These are phyloP conservation scores for Epichloe gansuensis DNA, from an alignment of 2,329 filamentous ascomycete species.

Conservation along the genomic window DNA sequence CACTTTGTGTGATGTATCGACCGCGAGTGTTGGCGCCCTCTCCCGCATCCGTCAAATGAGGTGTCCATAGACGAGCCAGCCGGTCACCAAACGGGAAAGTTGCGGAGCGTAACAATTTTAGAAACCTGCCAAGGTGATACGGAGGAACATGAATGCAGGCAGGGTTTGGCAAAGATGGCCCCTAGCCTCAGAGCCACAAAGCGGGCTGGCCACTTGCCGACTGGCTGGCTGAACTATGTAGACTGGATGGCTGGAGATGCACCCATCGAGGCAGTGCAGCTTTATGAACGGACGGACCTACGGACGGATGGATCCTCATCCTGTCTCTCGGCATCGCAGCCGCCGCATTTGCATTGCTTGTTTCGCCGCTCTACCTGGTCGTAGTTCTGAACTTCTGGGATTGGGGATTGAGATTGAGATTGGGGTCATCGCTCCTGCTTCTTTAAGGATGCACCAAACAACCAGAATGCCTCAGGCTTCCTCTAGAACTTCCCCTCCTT, in stretches of 20 bases:
- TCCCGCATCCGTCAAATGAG: too few species aligned
- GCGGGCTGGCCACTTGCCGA: conserved; percentile 3
- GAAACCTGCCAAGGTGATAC: neutral
- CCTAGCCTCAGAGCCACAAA: neutral
- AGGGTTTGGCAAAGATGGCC: neutral
- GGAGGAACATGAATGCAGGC: neutral
- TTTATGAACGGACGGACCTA: too few species aligned
- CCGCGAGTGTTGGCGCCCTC: too few species aligned
- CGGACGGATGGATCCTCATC: too few species aligned
- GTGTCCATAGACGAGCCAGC: too few species aligned
- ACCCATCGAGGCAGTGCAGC: too few species aligned
- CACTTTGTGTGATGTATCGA: too few species aligned
- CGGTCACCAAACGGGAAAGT: too few species aligned
- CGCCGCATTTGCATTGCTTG: neutral
- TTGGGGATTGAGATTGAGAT: too few species aligned
- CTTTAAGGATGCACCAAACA: neutral
- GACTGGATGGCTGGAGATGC: neutral
- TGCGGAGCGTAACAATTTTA: neutral
- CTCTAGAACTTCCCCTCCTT: neutral
- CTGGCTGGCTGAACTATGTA: too few species aligned
- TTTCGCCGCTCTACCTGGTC: neutral
- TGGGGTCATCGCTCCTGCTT: neutral
- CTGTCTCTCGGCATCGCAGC: neutral
- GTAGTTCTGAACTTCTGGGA: too few species aligned
- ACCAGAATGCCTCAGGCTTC: neutral